Percentiles rank a stretch among this genome's conserved stretches.
Conservation (phyloP, 1,284 basidiomycete genomes). For the Sanghuangporus sanghuang region DNA sequence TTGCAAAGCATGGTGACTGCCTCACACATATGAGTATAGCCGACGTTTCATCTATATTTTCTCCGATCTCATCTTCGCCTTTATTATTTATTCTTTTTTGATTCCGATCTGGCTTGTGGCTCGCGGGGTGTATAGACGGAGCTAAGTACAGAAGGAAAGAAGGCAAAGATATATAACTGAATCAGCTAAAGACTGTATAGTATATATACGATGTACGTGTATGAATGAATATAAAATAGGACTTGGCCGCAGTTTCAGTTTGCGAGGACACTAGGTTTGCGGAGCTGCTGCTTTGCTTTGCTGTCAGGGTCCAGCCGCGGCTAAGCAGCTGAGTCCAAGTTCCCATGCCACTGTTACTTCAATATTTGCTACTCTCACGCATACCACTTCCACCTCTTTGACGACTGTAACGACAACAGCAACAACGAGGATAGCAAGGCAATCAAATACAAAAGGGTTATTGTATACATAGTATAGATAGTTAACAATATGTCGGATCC, state of each 20-base stretch:
- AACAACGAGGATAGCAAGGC: not conserved
- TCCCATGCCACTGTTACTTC: not conserved
- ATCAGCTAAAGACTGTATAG: not conserved
- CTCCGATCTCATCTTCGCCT: not conserved
- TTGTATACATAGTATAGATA: not conserved
- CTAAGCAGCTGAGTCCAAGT: not conserved
- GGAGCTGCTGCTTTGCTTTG: conserved; percentile 9
- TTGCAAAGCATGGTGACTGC: not conserved
- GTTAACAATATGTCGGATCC: no score
- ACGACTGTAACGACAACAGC: not conserved
- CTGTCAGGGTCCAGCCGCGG: not conserved
- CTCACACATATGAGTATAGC: not conserved
- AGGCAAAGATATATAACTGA: not conserved
- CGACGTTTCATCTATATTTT: not conserved
- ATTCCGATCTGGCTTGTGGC: not conserved
- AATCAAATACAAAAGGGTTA: not conserved
- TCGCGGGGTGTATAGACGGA: not conserved
- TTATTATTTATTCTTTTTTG: not conserved
- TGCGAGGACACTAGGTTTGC: not conserved
- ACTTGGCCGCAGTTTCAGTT: not conserved
- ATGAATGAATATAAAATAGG: not conserved
- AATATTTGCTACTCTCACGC: not conserved
- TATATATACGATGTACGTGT: not conserved
- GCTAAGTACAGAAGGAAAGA: not conserved
- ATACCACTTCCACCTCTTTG: not conserved